A percentile compares a stretch with the other conserved stretches of the same genome.
Conservation (phyloP, 176 grass and related monocot species). For the Echinochloa phyllopogon region DNA sequence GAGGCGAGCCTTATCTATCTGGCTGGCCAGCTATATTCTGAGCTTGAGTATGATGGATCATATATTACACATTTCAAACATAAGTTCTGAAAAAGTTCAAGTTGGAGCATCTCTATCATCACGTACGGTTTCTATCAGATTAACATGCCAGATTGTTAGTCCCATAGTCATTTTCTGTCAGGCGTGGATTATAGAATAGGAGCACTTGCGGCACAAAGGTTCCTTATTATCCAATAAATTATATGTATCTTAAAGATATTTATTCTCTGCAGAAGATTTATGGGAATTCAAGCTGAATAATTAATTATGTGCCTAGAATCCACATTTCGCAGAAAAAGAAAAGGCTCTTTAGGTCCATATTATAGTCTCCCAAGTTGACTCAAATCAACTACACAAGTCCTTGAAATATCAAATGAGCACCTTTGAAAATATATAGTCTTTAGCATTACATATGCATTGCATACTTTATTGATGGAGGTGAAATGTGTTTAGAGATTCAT, state of each 20-base stretch:
- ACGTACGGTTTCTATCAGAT: conserved; percentile 15
- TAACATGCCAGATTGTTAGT: conserved; percentile 25
- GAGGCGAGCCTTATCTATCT: conserved; percentile 26
- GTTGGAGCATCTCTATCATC: conserved; percentile 32
- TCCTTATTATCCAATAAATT: conserved; percentile 37
- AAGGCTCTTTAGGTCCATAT: conserved; percentile 35
- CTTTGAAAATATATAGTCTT: not conserved
- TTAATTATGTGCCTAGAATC: conserved; percentile 38
- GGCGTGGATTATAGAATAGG: conserved; percentile 37
- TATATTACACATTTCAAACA: conserved; percentile 41
- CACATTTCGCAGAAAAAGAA: conserved; percentile 56
- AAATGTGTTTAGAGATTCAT: not conserved
- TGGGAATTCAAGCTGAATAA: conserved; percentile 10
- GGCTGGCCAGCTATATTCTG: conserved; percentile 37
- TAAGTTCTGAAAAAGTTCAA: conserved; percentile 26
- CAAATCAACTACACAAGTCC: not conserved
- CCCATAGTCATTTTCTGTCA: conserved; percentile 16
- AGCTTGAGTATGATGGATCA: conserved; percentile 34
- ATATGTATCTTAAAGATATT: conserved; percentile 46
- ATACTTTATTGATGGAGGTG: conserved; percentile 10
- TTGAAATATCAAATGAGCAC: conserved; percentile 2
- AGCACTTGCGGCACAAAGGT: conserved; percentile 27
- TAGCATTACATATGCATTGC: not conserved
- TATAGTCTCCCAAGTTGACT: conserved; percentile 12
- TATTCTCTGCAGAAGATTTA: conserved; percentile 50